Evolutionary conservation across 2,329 filamentous ascomycete genomes (phyloP), one percentile per base, ranked within the genome.

Genomic region (Cadophora malorum): DNA sequence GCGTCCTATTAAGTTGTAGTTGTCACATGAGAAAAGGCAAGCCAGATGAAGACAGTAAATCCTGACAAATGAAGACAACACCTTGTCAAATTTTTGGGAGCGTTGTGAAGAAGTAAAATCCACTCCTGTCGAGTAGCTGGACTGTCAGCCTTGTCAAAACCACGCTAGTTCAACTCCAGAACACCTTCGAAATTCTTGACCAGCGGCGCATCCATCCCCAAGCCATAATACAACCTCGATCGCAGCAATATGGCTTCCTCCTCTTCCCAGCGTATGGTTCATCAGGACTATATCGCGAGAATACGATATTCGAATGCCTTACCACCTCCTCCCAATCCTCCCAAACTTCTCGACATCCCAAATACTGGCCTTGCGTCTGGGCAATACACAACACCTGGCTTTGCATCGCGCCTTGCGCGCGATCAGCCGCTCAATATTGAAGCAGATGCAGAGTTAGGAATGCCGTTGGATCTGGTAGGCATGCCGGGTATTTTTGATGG

Each of bases 211-310:
- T 16, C 23, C 50, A 33, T n/a, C 52, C 19, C 28, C n/a, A 58
- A n/a, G 19, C 55, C 31, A 23, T 38, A 38, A 10, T 21, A 35
- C 16, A 16, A 12, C 21, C n/a, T 59, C 56, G 16, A 59, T 23
- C 35, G 14, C 33, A 41, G 38, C 21, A 63, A 49, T 3, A 77
- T 77, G 75, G 69, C 75, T 21, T 77, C 75, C 52, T 76, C 74
- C 28, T 72, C 72, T 49, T 71, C 75, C 23, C 72, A 73, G 52
- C 85, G 87, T 79, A 84, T 87, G 76, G 84, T 90, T 75, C 93
- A 97, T 78, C 96, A 99, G 82, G 96, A 99, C 81, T 98, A 97
- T 81, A 97, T 99, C 78, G 95, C 94, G 71, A 91, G 94, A 76
- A 93, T 97, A 77, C 89, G 96, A 80, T 99, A 96, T 80, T 94